Evolutionary conservation across 1,139 yeast species (phyloP).

Genomic region (Protomyces macrosporus): DNA sequence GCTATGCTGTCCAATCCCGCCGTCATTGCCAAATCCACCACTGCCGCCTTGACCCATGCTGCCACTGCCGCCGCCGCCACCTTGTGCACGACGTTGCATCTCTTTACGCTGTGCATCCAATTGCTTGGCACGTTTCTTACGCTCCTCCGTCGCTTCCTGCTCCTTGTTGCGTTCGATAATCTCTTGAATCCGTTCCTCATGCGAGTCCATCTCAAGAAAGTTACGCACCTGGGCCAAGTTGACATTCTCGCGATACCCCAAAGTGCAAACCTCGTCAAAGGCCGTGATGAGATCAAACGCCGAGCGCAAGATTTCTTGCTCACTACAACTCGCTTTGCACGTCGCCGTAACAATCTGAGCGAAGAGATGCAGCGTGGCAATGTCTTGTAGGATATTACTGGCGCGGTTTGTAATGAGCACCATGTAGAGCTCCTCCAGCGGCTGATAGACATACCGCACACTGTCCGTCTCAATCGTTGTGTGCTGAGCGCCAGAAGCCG

Average conservation of each 20-base stretch:
- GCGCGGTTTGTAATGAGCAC: constrained; percentile 86
- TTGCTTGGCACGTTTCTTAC: constrained; percentile 93
- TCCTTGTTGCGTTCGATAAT: constrained; percentile 92
- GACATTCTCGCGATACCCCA: constrained; percentile 87
- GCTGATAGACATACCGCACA: constrained; percentile 91
- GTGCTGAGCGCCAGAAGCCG: constrained; percentile 67
- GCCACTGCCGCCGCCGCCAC: constrained; percentile 15
- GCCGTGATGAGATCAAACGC: constrained; percentile 88
- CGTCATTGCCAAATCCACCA: constrained; percentile 26
- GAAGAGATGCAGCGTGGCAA: constrained; percentile 82
- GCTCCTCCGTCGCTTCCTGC: constrained; percentile 92
- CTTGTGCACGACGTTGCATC: constrained; percentile 54
- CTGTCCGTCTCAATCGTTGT: constrained; percentile 92
- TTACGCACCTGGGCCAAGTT: constrained; percentile 78
- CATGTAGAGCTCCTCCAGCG: constrained; percentile 88
- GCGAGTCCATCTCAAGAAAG: constrained; percentile 94
- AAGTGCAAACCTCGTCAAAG: constrained; percentile 84
- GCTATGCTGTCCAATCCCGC: constrained; percentile 7
- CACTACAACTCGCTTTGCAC: constrained; percentile 61
- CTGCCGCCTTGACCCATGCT: neutral
- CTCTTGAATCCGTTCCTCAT: constrained; percentile 97
- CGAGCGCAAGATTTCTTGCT: constrained; percentile 72
- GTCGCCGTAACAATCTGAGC: constrained; percentile 73
- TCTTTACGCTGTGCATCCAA: constrained; percentile 73
- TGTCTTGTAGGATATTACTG: constrained; percentile 90